Percentiles rank a stretch among this genome's conserved stretches.
phyloP scores from a whole-genome alignment of 2,329 filamentous ascomycete species.

The Chaetomiaceae sp. region DNA sequence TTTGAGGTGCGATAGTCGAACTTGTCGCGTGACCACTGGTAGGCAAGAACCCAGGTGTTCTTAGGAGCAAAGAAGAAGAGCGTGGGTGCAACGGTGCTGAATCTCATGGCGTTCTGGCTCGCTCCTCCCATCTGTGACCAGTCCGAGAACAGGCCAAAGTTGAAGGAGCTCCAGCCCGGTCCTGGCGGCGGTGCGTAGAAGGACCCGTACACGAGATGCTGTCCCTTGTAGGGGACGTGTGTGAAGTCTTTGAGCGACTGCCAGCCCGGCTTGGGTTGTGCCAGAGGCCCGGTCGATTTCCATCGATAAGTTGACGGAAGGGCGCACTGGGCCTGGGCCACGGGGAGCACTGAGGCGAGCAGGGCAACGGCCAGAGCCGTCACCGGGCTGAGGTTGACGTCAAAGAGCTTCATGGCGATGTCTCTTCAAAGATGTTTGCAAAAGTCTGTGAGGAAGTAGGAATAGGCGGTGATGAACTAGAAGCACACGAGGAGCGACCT shows the following conservation, averaged over 20 bases:
- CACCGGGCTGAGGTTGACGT: too few relatives aligned
- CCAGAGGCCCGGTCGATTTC: constrained; percentile 46
- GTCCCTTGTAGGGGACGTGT: constrained; percentile 45
- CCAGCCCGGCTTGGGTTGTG: constrained; percentile 48
- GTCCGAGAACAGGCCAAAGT: constrained; percentile 48
- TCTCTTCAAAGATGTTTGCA: too few relatives aligned
- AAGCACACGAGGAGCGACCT: too few relatives aligned
- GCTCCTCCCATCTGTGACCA: constrained; percentile 46
- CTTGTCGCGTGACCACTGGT: constrained; percentile 55
- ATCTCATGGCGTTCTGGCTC: constrained; percentile 45
- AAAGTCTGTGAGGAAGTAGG: too few relatives aligned
- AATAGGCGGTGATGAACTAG: too few relatives aligned
- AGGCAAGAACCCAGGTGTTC: constrained; percentile 57
- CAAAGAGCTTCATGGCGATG: too few relatives aligned
- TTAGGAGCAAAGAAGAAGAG: constrained; percentile 59
- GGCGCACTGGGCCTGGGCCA: constrained; percentile 35
- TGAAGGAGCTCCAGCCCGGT: constrained; percentile 51
- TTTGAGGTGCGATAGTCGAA: constrained; percentile 56
- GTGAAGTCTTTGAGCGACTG: constrained; percentile 59
- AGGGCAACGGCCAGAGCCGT: too few relatives aligned
- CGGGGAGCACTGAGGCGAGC: too few relatives aligned
- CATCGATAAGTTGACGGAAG: constrained; percentile 52
- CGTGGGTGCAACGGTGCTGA: constrained; percentile 49
- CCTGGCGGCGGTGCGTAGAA: constrained; percentile 37
- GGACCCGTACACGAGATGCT: constrained; percentile 57